Percentiles rank a stretch among this genome's conserved stretches.
These are phyloP conservation scores for Aurinia saxatilis DNA, from an alignment of 345 rosid genomes.

Conservation along the genomic window DNA sequence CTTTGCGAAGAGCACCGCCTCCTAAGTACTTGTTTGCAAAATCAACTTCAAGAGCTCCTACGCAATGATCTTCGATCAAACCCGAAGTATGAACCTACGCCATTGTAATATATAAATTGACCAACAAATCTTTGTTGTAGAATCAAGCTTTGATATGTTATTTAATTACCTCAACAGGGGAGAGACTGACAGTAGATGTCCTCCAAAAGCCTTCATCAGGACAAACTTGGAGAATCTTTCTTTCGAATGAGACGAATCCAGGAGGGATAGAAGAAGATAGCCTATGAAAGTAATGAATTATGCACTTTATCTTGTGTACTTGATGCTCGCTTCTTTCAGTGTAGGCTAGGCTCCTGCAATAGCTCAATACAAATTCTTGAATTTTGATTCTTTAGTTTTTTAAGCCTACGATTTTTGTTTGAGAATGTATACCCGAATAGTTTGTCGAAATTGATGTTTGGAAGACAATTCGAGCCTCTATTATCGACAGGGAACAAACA, in stretches of 20 bases:
- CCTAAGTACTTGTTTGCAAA: constrained; percentile 81
- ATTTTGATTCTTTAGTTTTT: not conserved
- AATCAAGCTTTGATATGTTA: not conserved
- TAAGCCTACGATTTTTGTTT: not conserved
- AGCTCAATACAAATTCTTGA: not conserved
- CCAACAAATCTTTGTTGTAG: not conserved
- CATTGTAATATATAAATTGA: not conserved
- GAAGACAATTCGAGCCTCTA: constrained; percentile 52
- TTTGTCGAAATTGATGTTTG: constrained; percentile 64
- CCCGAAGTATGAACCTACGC: constrained; percentile 52
- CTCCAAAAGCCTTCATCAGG: constrained; percentile 56
- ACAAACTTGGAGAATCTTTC: constrained; percentile 56
- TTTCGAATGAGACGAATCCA: constrained; percentile 74
- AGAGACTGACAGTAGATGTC: constrained; percentile 45
- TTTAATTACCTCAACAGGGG: constrained; percentile 53
- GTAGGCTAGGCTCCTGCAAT: constrained; percentile 49
- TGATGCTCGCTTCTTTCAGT: constrained; percentile 36
- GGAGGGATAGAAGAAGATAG: constrained; percentile 46
- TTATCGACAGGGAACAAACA: constrained; percentile 54
- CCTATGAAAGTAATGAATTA: constrained; percentile 66
- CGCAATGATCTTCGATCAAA: constrained; percentile 60
- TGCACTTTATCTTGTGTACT: constrained; percentile 62
- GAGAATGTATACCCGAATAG: constrained; percentile 53
- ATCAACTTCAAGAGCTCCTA: constrained; percentile 67
- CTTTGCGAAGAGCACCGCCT: constrained; percentile 72